Base-by-base conservation (phyloP, 306 rosid genomes). In the Cucurbita argyrosperma region DNA sequence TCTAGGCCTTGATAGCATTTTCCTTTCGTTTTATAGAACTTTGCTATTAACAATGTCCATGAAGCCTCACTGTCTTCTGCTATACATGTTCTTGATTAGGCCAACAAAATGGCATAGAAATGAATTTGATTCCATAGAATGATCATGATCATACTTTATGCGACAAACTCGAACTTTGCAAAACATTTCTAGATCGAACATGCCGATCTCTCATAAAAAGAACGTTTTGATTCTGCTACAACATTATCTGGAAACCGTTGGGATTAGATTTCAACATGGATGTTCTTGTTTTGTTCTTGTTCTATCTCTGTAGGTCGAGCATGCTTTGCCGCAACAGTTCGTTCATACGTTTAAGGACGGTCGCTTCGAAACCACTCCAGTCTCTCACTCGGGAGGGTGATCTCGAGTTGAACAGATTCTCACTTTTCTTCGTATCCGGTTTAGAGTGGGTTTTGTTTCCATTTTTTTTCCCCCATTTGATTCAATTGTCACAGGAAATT, bases 341-440 rank as follows among this genome's bases (percentile, higher is more conserved):
- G 38, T 87, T 77, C 92, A 94, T 62, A 21, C 71, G 30, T 89
- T 84, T 56, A 94, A 89, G 84, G 87, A 94, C 21, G 96, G 96
- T 46, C 87, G 47, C 78, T 91, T 94, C 45, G 99, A 94, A 84
- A 94, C 97, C 60, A 87, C 85, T 46, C 82, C 96, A 1, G 96
- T 95, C 67, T 88, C 97, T 76, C 99, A 94, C 87, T 94, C 99
- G 10, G 99, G 97, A 77, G 99, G 95, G 76, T 94, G 84, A 94
- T 57, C 76, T 1, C 50, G 8, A 74, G 69, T 37, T 53, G 6
- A 39, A 72, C 52, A 74, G 39, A 54, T 57, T 42, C 40, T 40
- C 59, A 39, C 52, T 73, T 73, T 26, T 60, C 82, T 77, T 60
- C 35, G 4, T 30, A 30, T 30, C 35, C 35, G 35, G 35, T 30